Evolutionary conservation across 345 rosid species (phyloP), one percentile per base, ranked within the genome.

Genomic region (Sonneratia alba): DNA sequence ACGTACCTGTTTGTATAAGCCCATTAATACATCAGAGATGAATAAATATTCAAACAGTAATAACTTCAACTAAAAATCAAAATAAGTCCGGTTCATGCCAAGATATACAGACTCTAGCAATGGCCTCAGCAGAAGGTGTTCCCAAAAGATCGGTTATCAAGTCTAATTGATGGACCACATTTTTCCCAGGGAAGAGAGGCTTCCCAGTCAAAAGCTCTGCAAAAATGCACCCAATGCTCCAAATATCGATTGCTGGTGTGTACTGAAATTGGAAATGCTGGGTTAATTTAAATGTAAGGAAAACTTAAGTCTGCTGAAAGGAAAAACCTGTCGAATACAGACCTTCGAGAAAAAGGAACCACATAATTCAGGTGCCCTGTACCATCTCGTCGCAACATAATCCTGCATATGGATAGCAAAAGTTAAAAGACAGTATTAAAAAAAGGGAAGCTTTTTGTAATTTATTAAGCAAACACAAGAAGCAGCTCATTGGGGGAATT

Each of bases 201-300:
- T 89, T 93, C 71, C 98, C 98, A 1, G 97, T 93, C 76, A 91
- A 77, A 69, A 93, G 97, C 80, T 93, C 98, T 7, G 98, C 86
- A 79, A 93, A 93, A 76, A 93, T 93, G 87, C 98, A 93, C 56
- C 98, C 97, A n/a, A 93, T 91, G 81, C 98, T 93, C 97, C 98
- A 93, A 74, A 88, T 89, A 81, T 93, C 96, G 71, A 93, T 93
- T 11, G 98, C 98, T 45, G 98, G 96, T 62, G 98, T 93, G 78
- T 93, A 93, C 97, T 93, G 91, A 63, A 71, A 75, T 18, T 61
- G 0, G 13, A 51, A 68, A 67, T 49, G 3, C 9, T 10, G 11
- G 2, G 22, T 67, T 9, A 63, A 14, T 27, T 73, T 36, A 42
- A 55, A 49, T 66, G 32, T 53, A 42, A 42, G 22, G 61, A 51